These are phyloP conservation scores for Apiospora saccharicola DNA, from an alignment of 2,329 filamentous ascomycete genomes.

Conservation along the genomic window DNA sequence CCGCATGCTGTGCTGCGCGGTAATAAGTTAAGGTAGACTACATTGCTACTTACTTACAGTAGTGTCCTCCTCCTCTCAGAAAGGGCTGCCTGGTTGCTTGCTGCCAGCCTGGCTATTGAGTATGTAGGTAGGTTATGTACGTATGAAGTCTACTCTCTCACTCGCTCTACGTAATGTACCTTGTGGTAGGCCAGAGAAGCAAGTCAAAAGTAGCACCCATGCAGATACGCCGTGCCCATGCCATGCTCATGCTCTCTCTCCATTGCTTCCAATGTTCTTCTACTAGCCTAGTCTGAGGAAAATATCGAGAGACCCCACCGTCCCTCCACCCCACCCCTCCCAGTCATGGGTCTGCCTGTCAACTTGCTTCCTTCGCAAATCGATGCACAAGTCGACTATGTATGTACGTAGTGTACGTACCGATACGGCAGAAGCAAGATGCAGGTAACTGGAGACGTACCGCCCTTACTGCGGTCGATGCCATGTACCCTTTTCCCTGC, in stretches of 20 bases:
- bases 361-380: slow-evolving; percentile 8
- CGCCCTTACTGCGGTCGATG: not conserved
- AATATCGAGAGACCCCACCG: slow-evolving; percentile 10
- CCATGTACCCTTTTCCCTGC: not conserved
- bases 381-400: not conserved
- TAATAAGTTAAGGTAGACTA: not conserved
- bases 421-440: slow-evolving; percentile 1
- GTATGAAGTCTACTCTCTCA: not conserved
- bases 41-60: not conserved
- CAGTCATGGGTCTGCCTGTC: slow-evolving; percentile 16
- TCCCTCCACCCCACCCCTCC: not conserved
- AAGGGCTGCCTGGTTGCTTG: not conserved
- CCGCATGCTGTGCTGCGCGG: not conserved
- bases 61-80: not conserved
- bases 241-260: not conserved
- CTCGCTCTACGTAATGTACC: not conserved
- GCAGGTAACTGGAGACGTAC: not conserved
- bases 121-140: no score
- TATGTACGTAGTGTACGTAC: not conserved
- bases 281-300: slow-evolving; percentile 17
- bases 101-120: not conserved
- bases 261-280: slow-evolving; percentile 18
- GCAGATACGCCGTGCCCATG: no score
- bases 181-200: not conserved
- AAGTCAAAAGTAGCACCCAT: not conserved